These are phyloP conservation scores for Elasticomyces elasticus DNA, from an alignment of 495 filamentous ascomycete species.

Conservation along the genomic window DNA sequence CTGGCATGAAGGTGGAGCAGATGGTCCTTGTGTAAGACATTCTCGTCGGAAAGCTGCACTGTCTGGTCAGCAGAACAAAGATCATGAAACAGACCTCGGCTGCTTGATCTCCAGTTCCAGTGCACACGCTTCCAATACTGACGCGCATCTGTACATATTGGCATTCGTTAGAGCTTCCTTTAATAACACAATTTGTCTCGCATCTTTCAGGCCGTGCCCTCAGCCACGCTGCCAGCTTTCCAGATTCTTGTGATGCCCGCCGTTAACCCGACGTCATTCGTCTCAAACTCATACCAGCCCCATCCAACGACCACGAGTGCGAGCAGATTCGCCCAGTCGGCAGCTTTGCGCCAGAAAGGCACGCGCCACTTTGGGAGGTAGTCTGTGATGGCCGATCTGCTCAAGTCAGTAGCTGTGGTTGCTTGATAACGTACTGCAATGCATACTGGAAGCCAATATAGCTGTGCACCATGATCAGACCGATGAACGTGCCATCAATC, in stretches of 20 bases:
- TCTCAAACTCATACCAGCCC: constrained; percentile 97
- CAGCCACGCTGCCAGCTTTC: constrained; percentile 43
- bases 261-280: constrained; percentile 93
- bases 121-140: no score
- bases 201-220: not conserved
- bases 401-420: not conserved
- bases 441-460: constrained; percentile 84
- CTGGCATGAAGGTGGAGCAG: no score
- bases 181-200: no score
- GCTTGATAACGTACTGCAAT: not conserved
- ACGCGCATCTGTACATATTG: no score
- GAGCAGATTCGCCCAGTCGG: constrained; percentile 68
- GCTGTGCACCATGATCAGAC: constrained; percentile 75
- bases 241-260: constrained; percentile 80
- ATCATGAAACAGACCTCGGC: not conserved
- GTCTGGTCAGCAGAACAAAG: not conserved
- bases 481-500: constrained; percentile 77
- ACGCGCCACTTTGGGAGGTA: constrained; percentile 69
- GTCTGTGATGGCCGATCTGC: constrained; percentile 68
- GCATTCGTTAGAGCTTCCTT: no score
- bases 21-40: not conserved
- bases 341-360: constrained; percentile 51
- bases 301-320: constrained; percentile 72
- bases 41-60: not conserved
- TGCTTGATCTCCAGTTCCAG: not conserved